Base-by-base conservation (phyloP, 768 basidiomycete genomes). In the Lyophyllum shimeji region DNA sequence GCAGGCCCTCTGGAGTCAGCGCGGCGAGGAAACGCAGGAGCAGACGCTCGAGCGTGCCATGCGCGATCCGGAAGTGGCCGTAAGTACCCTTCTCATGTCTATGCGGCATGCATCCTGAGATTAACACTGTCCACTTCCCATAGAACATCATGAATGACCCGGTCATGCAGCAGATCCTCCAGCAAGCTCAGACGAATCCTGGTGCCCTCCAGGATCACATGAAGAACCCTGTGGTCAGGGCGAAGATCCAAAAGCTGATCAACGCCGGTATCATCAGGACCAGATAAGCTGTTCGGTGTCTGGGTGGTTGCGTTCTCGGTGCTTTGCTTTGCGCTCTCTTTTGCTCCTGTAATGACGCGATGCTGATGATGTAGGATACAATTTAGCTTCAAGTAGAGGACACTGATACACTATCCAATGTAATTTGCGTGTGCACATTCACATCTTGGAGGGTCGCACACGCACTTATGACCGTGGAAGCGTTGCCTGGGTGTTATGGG, bases 31-130 rank as follows among this genome's bases (percentile, higher is more conserved):
- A 75, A 84, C 85, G 7, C 94, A 98, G 67, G 95, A 98, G 68
- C 83, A 99, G 77, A 93, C 95, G 18, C 76, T 97, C 60, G 82
- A 89, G 64, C 82, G 96, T 49, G 97, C 96, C 7, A 97, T 98
- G 95, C 83, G 93, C 52, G 97, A 99, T 77, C 97, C 97, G 12
- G 97, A 97, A 74, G 82, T 98, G 51, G 91, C 89, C 61, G 90
- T 93, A 75, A 63, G 90, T 80, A 12, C 5, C 49, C 17, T 27
- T 4, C 53, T 44, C 33, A 55, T 52, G 13, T 50, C 40, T 50
- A 1, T n/a, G 37, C 21, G 31, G 42, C 17, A 43, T 20, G 53
- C 49, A 43, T 50, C 46, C 43, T 53, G 42, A 47, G 27, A 49
- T 59, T 44, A 29, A 47, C 24, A 45, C 18, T 44, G 24, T 7